These are phyloP conservation scores for Cryphonectria nitschkei DNA, from an alignment of 2,329 filamentous ascomycete species.

Conservation along the genomic window DNA sequence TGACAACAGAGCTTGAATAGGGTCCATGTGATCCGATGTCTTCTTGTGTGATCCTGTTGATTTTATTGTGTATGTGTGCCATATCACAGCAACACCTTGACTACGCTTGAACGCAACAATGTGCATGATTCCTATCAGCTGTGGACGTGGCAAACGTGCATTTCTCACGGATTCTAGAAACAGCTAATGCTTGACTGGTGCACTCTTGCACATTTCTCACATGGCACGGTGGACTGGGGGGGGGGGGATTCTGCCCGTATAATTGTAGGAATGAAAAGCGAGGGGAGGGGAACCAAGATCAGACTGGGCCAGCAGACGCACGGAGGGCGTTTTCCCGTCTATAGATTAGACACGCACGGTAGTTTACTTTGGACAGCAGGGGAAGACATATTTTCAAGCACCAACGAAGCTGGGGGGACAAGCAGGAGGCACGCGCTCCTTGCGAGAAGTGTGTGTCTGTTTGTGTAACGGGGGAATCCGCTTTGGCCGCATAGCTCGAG, in stretches of 20 bases:
- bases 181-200: background rate
- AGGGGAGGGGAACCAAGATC: no score
- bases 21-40: background rate
- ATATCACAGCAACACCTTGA: no score
- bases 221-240: background rate
- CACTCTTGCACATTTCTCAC: background rate
- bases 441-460: background rate
- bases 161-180: no score
- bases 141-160: no score
- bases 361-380: background rate
- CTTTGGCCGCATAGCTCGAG: background rate
- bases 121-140: no score
- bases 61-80: no score
- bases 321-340: background rate
- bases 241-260: background rate
- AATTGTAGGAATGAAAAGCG: background rate
- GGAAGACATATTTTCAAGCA: background rate
- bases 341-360: background rate
- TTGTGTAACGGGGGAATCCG: background rate
- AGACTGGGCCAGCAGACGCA: background rate
- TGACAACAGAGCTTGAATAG: background rate
- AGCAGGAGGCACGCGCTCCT: background rate
- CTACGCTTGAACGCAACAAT: no score
- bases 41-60: background rate
- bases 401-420: background rate